Evolutionary conservation across 2,329 filamentous ascomycete genomes (phyloP).

Genomic region (Hymenoscyphus salicellus): DNA sequence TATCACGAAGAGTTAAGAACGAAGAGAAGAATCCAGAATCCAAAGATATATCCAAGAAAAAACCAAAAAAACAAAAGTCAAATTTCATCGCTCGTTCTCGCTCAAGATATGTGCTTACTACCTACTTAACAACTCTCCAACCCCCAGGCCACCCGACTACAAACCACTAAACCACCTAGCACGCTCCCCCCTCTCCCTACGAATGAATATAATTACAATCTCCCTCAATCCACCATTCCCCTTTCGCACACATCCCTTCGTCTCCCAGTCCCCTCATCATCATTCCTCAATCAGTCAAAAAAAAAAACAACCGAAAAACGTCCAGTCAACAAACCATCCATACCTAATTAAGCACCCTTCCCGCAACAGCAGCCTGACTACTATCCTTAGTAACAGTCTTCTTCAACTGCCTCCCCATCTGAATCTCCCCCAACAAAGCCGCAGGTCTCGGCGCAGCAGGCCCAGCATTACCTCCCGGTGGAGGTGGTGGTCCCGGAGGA

Average conservation of each 20-base stretch:
- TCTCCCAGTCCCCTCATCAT: no score
- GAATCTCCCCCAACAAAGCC: constrained; percentile 77
- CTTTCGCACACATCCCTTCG: neutral
- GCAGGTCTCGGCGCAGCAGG: constrained; percentile 49
- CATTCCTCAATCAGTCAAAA: no score
- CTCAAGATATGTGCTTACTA: neutral
- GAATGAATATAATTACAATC: neutral
- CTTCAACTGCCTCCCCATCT: constrained; percentile 72
- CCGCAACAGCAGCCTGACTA: constrained; percentile 68
- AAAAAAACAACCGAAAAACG: no score
- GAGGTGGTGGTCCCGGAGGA: constrained; percentile 33
- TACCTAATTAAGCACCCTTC: constrained; percentile 58
- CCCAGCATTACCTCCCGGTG: constrained; percentile 38
- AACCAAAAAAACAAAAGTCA: neutral
- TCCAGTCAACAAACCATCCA: neutral
- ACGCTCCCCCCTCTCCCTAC: neutral
- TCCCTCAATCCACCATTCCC: neutral
- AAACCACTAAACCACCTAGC: neutral
- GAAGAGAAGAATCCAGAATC: no score
- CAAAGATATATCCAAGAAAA: neutral
- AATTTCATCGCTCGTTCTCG: neutral
- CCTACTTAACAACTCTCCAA: neutral
- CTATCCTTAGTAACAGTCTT: constrained; percentile 90
- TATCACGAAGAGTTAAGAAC: no score
- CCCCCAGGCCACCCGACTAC: no score